Conservation (phyloP, 2,329 filamentous ascomycete genomes). For the Pseudogymnoascus sp. region DNA sequence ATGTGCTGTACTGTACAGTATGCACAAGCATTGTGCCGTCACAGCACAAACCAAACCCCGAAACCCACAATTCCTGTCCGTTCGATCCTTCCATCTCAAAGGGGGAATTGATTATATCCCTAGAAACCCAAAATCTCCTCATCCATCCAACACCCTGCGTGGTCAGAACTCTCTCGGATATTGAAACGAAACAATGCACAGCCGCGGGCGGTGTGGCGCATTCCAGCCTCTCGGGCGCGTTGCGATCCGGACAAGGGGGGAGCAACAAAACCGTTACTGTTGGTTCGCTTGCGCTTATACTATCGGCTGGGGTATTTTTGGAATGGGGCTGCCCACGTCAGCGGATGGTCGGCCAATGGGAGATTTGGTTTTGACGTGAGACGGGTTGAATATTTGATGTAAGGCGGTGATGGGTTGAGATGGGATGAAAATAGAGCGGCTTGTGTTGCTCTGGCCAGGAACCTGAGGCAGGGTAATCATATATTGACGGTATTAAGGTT, state of each 20-base stretch:
- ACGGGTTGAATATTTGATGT: background rate
- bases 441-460: background rate
- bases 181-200: background rate
- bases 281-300: constrained; percentile 5
- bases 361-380: background rate
- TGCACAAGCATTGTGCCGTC: background rate
- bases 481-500: background rate
- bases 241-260: background rate
- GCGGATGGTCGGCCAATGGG: background rate
- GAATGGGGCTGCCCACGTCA: background rate
- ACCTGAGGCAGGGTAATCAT: background rate
- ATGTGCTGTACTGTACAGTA: background rate
- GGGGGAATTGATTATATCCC: background rate
- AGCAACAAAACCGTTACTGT: background rate
- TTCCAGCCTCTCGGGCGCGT: background rate
- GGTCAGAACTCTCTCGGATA: background rate
- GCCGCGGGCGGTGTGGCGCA: background rate
- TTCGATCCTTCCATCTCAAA: background rate
- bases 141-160: background rate
- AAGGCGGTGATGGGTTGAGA: background rate
- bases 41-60: background rate
- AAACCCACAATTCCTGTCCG: background rate
- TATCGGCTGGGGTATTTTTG: background rate
- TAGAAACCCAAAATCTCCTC: background rate
- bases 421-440: constrained; percentile 4